A percentile compares a stretch with the other conserved stretches of the same genome.
Conservation (phyloP, 2,329 filamentous ascomycete genomes). For the Aspergillus glaucus region DNA sequence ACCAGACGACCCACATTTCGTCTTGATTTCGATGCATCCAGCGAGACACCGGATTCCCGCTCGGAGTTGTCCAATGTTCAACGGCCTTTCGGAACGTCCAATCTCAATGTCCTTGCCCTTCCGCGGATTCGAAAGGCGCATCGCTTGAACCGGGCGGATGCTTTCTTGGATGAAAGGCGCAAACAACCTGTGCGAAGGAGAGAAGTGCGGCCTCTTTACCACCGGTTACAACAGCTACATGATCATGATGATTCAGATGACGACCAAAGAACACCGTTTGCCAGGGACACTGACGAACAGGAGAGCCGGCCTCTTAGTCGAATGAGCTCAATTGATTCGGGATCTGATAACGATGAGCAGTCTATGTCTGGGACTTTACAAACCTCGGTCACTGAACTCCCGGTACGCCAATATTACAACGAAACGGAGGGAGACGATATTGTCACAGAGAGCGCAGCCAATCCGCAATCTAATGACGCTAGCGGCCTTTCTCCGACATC, state of each 20-base stretch:
- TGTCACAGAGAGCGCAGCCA: conserved; percentile 8
- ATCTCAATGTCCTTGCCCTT: conserved; percentile 57
- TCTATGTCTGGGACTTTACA: conserved; percentile 22
- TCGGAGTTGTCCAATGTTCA: conserved; percentile 36
- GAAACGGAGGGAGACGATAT: conserved; percentile 1
- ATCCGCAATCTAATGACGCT: conserved; percentile 19
- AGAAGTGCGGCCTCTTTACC: conserved; percentile 72
- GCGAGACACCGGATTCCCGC: conserved; percentile 56
- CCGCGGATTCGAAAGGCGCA: conserved; percentile 68
- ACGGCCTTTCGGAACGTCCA: conserved; percentile 27
- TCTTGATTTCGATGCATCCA: conserved; percentile 54
- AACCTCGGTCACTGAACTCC: conserved; percentile 13
- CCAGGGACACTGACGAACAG: conserved; percentile 74
- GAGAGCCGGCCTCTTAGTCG: conserved; percentile 78
- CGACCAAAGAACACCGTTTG: conserved; percentile 61
- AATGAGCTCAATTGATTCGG: conserved; percentile 48
- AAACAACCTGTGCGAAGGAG: conserved; percentile 51
- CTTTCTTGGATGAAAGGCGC: conserved; percentile 63
- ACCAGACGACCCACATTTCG: conserved; percentile 51
- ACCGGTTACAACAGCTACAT: conserved; percentile 67
- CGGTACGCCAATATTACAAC: background rate
- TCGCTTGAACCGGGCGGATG: conserved; percentile 52
- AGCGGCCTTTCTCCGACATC: conserved; percentile 50
- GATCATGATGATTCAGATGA: conserved; percentile 84
- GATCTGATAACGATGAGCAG: conserved; percentile 44